Evolutionary conservation across 2,329 filamentous ascomycete species (phyloP).

Genomic region (Boeremia exigua): DNA sequence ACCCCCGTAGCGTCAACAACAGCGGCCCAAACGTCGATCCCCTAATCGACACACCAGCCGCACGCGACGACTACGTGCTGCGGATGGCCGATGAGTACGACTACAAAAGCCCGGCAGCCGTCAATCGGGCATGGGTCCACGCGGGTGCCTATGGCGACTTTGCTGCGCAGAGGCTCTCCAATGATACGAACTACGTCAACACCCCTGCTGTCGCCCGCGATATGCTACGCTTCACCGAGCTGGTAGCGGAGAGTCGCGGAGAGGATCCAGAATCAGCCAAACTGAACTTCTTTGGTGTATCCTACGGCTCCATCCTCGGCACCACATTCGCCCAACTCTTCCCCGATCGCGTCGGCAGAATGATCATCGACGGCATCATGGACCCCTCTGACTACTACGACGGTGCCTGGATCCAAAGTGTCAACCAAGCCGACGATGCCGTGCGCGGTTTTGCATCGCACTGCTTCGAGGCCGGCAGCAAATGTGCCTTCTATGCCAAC

Average conservation of each 20-base stretch:
- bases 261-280: constrained; percentile 30
- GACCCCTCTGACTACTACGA: constrained; percentile 56
- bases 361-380: constrained; percentile 46
- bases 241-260: not conserved
- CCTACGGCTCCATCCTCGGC: constrained; percentile 56
- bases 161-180: constrained; percentile 12
- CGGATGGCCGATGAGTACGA: constrained; percentile 16
- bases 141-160: constrained; percentile 27
- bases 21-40: constrained; percentile 19
- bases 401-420: constrained; percentile 38
- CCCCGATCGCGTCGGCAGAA: constrained; percentile 50
- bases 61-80: constrained; percentile 16
- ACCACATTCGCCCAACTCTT: constrained; percentile 55
- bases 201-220: not conserved
- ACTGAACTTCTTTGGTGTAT: constrained; percentile 51
- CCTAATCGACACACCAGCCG: constrained; percentile 10
- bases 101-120: constrained; percentile 32
- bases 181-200: not conserved
- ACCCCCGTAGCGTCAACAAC: constrained; percentile 37
- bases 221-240: not conserved
- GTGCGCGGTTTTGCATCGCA: not conserved
- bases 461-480: not conserved
- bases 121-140: constrained; percentile 40
- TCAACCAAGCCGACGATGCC: constrained; percentile 57
- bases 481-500: not conserved